Evolutionary conservation across 306 rosid species (phyloP), one percentile per base, ranked within the genome.

Genomic region (Citrullus mucosospermus): DNA sequence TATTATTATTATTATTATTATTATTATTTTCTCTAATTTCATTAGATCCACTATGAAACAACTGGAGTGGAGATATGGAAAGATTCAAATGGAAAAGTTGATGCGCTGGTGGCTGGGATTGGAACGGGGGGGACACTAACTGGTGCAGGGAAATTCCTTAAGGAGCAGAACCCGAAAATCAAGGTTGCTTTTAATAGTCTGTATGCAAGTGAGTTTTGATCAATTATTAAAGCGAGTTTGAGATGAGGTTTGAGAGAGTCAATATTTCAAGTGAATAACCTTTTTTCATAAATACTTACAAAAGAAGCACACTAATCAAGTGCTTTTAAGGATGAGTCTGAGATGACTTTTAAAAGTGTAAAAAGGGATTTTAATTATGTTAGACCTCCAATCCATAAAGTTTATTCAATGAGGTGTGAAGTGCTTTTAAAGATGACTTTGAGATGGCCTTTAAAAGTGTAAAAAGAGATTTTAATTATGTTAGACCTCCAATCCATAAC

Each of bases 61-160:
- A 92, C 97, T 25, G 97, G 97, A 68, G 96, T 92, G 6, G 97
- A 94, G 88, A 89, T 90, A 78, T 92, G 98, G 98, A 89, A 85
- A 88, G 96, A 90, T 81, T 84, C 96, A 0, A 90, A 79, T 84
- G 94, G 82, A 76, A 88, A 85, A 87, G 78, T 92, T 69, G 97
- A 89, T 78, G 87, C 77, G 51, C 82, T 94, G 53, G 93, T 90
- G 63, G 82, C 96, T 7, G 96, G 93, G 79, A 83, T 94, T 67
- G 97, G 98, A 77, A 89, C 98, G 1, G 96, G 93, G 46, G 98
- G 97, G 15, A 88, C 97, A 17, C 25, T 89, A 78, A 79, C 91
- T 3, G 98, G 93, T 80, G 78, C 72, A 32, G 97, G 96, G 85
- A 86, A 77, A 9, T 94, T 90, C 83, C 93, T 94, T 57, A 92